Conservation (phyloP, 345 rosid genomes). For the Kernera saxatilis region DNA sequence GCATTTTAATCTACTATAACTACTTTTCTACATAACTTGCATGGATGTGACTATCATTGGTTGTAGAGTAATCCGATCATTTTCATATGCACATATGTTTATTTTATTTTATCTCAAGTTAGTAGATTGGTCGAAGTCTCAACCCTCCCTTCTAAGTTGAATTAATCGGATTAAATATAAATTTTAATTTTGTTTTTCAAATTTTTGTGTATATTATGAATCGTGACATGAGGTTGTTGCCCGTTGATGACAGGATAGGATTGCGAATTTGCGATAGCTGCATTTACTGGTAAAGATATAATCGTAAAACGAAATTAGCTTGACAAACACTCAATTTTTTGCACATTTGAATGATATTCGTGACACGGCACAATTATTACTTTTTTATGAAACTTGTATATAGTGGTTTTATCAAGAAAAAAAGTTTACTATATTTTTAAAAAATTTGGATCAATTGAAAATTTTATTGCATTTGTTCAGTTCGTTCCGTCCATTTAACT, state of each 20-base stretch:
- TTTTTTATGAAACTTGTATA: too few species aligned
- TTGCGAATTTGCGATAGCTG: too few species aligned
- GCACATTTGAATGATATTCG: background rate
- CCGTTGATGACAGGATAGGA: too few species aligned
- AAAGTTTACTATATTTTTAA: too few species aligned
- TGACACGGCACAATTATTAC: too few species aligned
- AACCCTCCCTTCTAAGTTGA: background rate
- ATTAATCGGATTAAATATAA: background rate
- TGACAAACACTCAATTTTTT: too few species aligned
- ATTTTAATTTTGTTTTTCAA: background rate
- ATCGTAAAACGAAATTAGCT: too few species aligned
- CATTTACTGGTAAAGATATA: too few species aligned
- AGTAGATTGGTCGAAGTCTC: background rate
- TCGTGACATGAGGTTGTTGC: background rate
- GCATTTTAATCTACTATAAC: background rate
- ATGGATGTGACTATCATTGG: conserved; percentile 34
- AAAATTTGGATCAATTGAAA: too few species aligned
- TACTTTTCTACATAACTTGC: conserved; percentile 31
- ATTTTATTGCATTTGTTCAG: too few species aligned
- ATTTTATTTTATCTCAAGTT: background rate
- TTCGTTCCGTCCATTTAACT: too few species aligned
- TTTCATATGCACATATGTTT: background rate
- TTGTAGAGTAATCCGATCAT: background rate
- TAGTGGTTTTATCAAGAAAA: too few species aligned
- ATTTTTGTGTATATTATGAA: background rate